Evolutionary conservation across 1,284 basidiomycete species (phyloP).

Genomic region (Ceratobasidium papillatum): DNA sequence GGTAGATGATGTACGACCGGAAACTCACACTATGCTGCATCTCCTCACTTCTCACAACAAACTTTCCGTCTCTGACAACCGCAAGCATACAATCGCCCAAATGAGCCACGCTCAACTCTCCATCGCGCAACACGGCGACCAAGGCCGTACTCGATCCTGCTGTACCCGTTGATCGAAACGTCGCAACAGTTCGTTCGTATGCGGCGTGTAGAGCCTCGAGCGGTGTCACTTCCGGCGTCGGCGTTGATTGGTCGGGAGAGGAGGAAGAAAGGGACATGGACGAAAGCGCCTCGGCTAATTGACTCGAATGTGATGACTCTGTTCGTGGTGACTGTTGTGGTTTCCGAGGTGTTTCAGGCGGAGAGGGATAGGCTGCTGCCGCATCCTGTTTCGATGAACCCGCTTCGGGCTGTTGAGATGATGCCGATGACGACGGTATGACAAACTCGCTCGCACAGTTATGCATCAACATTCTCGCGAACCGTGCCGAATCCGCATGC

Average conservation of each 20-base stretch:
- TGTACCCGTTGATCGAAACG: conserved; percentile 53
- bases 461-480: conserved; percentile 88
- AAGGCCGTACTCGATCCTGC: conserved; percentile 63
- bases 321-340: conserved; percentile 23
- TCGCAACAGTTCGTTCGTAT: conserved; percentile 55
- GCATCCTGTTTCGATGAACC: conserved; percentile 8
- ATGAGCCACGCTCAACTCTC: conserved; percentile 88
- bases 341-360: conserved; percentile 7
- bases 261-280: conserved; percentile 8
- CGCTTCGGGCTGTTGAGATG: conserved; percentile 2
- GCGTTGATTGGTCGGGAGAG: conserved; percentile 34
- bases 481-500: conserved; percentile 71
- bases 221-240: conserved; percentile 53
- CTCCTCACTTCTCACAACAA: conserved; percentile 89
- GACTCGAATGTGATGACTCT: conserved; percentile 15
- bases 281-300: conserved; percentile 20
- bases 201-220: conserved; percentile 65
- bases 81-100: conserved; percentile 92
- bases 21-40: conserved; percentile 85
- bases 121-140: conserved; percentile 66
- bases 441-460: conserved; percentile 69
- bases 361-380: conserved; percentile 21
- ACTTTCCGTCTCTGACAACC: conserved; percentile 78
- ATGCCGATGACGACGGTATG: conserved; percentile 15
- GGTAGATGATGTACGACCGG: conserved; percentile 9